Evolutionary conservation across 2,329 filamentous ascomycete genomes (phyloP).

Genomic region (Sporothrix brasiliensis): DNA sequence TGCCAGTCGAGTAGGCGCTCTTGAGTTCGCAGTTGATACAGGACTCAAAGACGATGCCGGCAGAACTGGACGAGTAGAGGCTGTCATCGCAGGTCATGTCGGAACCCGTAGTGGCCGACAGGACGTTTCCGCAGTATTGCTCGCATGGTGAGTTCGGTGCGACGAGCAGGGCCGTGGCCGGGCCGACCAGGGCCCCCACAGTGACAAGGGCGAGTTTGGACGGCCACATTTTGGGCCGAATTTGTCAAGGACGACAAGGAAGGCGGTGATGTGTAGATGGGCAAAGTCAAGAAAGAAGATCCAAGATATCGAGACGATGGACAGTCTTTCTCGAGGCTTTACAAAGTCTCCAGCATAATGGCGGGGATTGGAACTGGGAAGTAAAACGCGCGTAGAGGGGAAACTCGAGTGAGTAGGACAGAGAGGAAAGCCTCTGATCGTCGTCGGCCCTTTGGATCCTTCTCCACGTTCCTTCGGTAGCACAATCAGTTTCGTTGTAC

Average conservation of each 20-base stretch:
- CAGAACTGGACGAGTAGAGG: conserved; percentile 44
- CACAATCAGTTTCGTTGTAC: conserved; percentile 14
- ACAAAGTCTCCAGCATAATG: conserved; percentile 7
- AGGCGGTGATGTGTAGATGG: neutral
- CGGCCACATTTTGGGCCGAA: conserved; percentile 30
- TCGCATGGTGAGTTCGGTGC: conserved; percentile 54
- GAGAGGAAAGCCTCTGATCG: conserved; percentile 1
- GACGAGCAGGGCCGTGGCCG: conserved; percentile 47
- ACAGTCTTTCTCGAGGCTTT: conserved; percentile 9
- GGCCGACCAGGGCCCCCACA: conserved; percentile 33
- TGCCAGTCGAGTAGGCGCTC: conserved; percentile 49
- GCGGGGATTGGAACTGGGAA: neutral
- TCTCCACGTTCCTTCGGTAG: conserved; percentile 22
- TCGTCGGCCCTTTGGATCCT: neutral
- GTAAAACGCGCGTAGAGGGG: neutral
- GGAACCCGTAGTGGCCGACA: conserved; percentile 49
- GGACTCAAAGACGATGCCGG: conserved; percentile 54
- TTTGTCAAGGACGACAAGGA: neutral
- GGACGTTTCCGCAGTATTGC: conserved; percentile 57
- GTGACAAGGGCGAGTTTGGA: conserved; percentile 34
- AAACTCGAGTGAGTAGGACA: neutral
- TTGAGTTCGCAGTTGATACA: conserved; percentile 57
- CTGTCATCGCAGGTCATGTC: conserved; percentile 55
- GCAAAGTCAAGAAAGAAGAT: neutral
- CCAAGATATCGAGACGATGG: neutral